Evolutionary conservation across 306 rosid genomes (phyloP), one percentile per base, ranked within the genome.

Genomic region (Hylodesmum podocarpum): DNA sequence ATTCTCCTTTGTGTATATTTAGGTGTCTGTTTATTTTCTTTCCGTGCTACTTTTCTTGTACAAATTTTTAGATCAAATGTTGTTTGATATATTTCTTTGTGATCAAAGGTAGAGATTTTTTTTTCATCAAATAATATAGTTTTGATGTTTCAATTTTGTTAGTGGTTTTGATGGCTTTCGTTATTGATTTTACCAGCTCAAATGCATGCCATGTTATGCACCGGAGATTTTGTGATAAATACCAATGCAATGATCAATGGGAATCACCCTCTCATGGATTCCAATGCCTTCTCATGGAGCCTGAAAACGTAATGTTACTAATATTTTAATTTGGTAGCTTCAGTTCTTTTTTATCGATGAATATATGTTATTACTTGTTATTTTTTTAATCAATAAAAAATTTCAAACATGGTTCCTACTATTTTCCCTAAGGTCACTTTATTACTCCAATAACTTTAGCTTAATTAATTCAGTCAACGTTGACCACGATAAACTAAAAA

Each of bases 161-260:
- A 58, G 27, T 36, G 55, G 40, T 19, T 68, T 67, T 55, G 59
- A 54, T 33, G 15, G 6, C 3, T 59, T 57, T 33, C 0, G 24
- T 10, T 44, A 3, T 55, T 66, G 15, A 39, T 40, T 62, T 40
- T 3, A 61, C 27, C 78, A 81, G 85, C 68, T 81, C 85, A 70
- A 51, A 69, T n/a, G 41, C 4, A 11, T 81, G 85, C 18, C 33
- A 61, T 3, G 51, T 9, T 15, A 81, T 4, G 67, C 81, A 81
- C 14, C n/a, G 63, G 81, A 69, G 54, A 21, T 21, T 19, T 28
- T 11, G 62, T 44, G 81, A 76, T 61, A 40, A 14, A 69, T 36
- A 69, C 1, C 78, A 81, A 49, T 75, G 85, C 22, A 27, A 49
- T 47, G 51, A 49, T 34, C 43, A 66, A 3, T 22, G 19, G 14